These are phyloP conservation scores for Meripilus lineatus DNA, from an alignment of 1,284 basidiomycete species.

Conservation along the genomic window DNA sequence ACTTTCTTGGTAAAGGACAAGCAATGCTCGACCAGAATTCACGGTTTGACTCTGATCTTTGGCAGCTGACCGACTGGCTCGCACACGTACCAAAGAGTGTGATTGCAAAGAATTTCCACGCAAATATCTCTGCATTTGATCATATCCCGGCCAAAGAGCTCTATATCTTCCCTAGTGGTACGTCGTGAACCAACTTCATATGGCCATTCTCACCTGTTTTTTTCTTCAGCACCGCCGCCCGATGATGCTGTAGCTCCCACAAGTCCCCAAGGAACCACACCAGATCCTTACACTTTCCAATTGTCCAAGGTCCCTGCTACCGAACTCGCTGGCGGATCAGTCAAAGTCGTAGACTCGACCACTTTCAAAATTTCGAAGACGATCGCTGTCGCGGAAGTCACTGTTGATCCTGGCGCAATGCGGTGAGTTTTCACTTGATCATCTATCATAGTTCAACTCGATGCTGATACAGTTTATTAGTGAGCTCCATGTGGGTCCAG, in stretches of 20 bases:
- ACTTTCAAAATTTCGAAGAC: constrained; percentile 48
- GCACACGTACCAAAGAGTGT: constrained; percentile 56
- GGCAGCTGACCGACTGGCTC: constrained; percentile 55
- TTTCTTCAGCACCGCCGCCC: constrained; percentile 23
- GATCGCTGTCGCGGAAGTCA: constrained; percentile 64
- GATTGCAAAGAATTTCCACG: constrained; percentile 63
- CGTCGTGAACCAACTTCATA: constrained; percentile 16
- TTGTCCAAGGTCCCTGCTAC: constrained; percentile 49
- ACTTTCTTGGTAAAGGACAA: constrained; percentile 50
- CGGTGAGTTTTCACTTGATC: constrained; percentile 14
- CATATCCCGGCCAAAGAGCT: constrained; percentile 54
- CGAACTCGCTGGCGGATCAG: constrained; percentile 50
- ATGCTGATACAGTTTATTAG: constrained; percentile 10
- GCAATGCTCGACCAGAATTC: not conserved
- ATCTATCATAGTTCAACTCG: not conserved
- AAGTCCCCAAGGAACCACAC: constrained; percentile 49
- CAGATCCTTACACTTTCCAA: constrained; percentile 48
- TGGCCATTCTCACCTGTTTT: constrained; percentile 11
- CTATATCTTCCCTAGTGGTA: constrained; percentile 63
- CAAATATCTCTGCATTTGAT: constrained; percentile 43
- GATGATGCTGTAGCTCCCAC: constrained; percentile 35
- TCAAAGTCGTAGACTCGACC: constrained; percentile 59
- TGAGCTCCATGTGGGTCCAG: constrained; percentile 24
- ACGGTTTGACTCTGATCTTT: not conserved
- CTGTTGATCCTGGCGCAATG: constrained; percentile 63